phyloP scores from a whole-genome alignment of 495 filamentous ascomycete species.

The Trypethelium eluteriae region DNA sequence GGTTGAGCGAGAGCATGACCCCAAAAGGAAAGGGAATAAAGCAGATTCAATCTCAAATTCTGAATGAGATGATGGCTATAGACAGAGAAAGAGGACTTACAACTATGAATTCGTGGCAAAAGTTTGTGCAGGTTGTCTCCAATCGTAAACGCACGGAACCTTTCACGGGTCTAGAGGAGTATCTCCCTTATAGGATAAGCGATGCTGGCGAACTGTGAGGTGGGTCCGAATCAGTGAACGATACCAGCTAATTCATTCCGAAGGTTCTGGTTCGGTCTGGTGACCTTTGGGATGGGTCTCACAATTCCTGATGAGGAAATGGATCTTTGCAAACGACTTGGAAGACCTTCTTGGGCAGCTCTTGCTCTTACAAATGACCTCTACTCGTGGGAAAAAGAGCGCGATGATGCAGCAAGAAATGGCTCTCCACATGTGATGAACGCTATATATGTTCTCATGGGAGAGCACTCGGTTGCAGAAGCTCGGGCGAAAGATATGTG shows the following conservation, averaged over 20 bases:
- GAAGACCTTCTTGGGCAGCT: constrained; percentile 13
- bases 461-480: constrained; percentile 34
- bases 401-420: not conserved
- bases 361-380: not conserved
- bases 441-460: constrained; percentile 32
- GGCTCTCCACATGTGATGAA: constrained; percentile 16
- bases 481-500: constrained; percentile 15
- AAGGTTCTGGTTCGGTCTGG: constrained; percentile 24
- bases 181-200: constrained; percentile 16
- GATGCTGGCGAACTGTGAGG: constrained; percentile 20
- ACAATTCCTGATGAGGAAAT: constrained; percentile 27
- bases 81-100: not conserved
- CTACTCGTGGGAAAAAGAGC: not conserved
- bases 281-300: constrained; percentile 31
- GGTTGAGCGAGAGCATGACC: not conserved
- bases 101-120: not conserved
- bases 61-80: not conserved
- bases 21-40: not conserved
- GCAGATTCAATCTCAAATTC: not conserved
- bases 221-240: not conserved
- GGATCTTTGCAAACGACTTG: constrained; percentile 23
- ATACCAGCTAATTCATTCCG: not conserved
- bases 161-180: constrained; percentile 24
- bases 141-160: not conserved
- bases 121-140: not conserved